phyloP scores from a whole-genome alignment of 2,329 filamentous ascomycete species.

The Allantophomopsis cytisporea region DNA sequence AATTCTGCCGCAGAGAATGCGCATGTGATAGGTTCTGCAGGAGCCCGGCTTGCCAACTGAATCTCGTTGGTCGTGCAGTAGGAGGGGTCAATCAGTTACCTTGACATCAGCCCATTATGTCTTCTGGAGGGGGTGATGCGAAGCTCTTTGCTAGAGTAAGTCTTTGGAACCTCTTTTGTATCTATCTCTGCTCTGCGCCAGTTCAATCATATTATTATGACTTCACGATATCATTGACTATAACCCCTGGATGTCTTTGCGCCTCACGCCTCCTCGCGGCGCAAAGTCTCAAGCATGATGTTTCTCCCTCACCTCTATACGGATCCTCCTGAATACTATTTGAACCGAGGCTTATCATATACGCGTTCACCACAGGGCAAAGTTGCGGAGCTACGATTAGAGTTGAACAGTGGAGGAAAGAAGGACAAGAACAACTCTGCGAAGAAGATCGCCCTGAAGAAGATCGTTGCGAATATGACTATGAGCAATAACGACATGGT shows the following conservation, averaged over 20 bases:
- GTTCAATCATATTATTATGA: neutral
- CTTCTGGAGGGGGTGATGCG: constrained; percentile 71
- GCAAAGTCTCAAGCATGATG: constrained; percentile 7
- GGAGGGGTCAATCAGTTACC: constrained; percentile 9
- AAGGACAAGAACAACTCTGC: constrained; percentile 93
- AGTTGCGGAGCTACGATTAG: constrained; percentile 89
- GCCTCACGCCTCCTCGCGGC: neutral
- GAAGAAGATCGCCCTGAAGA: constrained; percentile 98
- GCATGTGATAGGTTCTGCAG: constrained; percentile 11
- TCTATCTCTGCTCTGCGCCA: constrained; percentile 7
- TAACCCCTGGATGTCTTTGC: neutral
- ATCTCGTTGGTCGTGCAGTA: constrained; percentile 1
- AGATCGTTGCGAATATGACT: constrained; percentile 99
- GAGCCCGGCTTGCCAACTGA: constrained; percentile 3
- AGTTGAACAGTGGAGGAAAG: constrained; percentile 86
- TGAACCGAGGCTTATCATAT: constrained; percentile 15
- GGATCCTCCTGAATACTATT: constrained; percentile 10
- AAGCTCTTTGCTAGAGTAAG: constrained; percentile 97
- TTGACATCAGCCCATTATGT: constrained; percentile 15
- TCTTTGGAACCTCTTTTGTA: constrained; percentile 18
- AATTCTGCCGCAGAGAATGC: neutral
- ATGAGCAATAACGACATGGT: constrained; percentile 99
- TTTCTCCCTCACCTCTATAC: constrained; percentile 15
- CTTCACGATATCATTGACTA: constrained; percentile 4
- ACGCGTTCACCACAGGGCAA: constrained; percentile 65